Base-by-base conservation (phyloP, 2,329 filamentous ascomycete genomes). In the Verticillium isaacii region DNA sequence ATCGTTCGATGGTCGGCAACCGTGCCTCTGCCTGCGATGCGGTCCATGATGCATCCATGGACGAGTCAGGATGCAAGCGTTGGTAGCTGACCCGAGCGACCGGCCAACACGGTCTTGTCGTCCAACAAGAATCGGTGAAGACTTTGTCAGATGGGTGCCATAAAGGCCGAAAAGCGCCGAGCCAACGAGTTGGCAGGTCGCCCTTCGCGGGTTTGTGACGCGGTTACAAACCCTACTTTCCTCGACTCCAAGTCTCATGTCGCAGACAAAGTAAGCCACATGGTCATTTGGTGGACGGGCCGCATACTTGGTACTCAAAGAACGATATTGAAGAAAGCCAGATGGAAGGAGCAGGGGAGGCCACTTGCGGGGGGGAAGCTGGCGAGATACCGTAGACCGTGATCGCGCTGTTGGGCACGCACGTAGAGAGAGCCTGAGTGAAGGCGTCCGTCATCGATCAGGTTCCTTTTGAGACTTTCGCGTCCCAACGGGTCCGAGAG, bases 1-100 rank as follows among this genome's bases (percentile, higher is more conserved):
- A 50, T 62, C 41, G 37, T 57, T 59, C 58, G 50, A 57, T 59
- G 41, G 23, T 56, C 54, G 14, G 54, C 32, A 56, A 25, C 45
- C 14, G n/a, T 23, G 19, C 17, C 45, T 50, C 19, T 29, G 29
- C 29, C 29, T 6, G 29, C 29, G 19, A 5, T n/a, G 5, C 45
- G 5, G 19, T 50, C 3, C n/a, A 2, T n/a, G 2, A 36, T 8
- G 2, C 7, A 50, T 50, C n/a, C n/a, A 9, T 23, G 19, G n/a
- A 50, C 45, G 45, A 50, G 45, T 23, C 45, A 50, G n/a, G 9
- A 50, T 9, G 45, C 45, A 50, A n/a, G 45, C 19, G 45, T 50
- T 50, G 45, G 45, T 50, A 12, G 5, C 3, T 50, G 19, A 23
- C 19, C 45, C 19, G 23, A 25, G 19, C 19, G 45, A 25, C 23